Evolutionary conservation across 2,329 filamentous ascomycete species (phyloP).

Genomic region (Microdochium nivale): DNA sequence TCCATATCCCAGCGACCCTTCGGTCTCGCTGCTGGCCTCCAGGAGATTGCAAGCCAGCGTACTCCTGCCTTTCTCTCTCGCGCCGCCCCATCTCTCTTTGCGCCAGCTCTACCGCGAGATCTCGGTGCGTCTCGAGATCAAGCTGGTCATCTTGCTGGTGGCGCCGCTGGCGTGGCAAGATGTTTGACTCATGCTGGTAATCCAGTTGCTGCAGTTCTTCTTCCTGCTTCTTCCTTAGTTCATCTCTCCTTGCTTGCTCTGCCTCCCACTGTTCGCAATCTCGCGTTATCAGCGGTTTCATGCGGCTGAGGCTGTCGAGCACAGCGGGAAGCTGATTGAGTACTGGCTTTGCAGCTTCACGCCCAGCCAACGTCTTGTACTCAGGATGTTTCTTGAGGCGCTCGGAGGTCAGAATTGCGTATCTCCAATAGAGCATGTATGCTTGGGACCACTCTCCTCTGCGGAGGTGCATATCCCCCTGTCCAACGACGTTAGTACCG

Average conservation of each 20-base stretch:
- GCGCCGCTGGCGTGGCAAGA: slow-evolving; percentile 4
- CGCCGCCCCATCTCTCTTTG: slow-evolving; percentile 62
- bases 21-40: slow-evolving; percentile 49
- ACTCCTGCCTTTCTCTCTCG: slow-evolving; percentile 52
- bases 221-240: slow-evolving; percentile 3
- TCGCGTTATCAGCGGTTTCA: slow-evolving; percentile 71
- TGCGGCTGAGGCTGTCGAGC: slow-evolving; percentile 61
- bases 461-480: slow-evolving; percentile 78
- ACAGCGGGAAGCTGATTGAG: slow-evolving; percentile 45
- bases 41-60: slow-evolving; percentile 43
- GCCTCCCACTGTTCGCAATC: slow-evolving; percentile 61
- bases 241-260: slow-evolving; percentile 33
- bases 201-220: neutral
- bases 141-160: slow-evolving; percentile 34
- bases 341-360: slow-evolving; percentile 48
- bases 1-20: slow-evolving; percentile 35
- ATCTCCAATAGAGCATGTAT: slow-evolving; percentile 85
- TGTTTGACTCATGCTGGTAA: neutral
- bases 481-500: neutral
- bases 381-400: slow-evolving; percentile 71
- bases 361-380: slow-evolving; percentile 55
- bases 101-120: slow-evolving; percentile 69
- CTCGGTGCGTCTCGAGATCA: slow-evolving; percentile 61
- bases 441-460: slow-evolving; percentile 84
- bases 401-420: slow-evolving; percentile 75